Evolutionary conservation across 441 rosid species (phyloP).

Genomic region (Euphorbia schlechtendalii): DNA sequence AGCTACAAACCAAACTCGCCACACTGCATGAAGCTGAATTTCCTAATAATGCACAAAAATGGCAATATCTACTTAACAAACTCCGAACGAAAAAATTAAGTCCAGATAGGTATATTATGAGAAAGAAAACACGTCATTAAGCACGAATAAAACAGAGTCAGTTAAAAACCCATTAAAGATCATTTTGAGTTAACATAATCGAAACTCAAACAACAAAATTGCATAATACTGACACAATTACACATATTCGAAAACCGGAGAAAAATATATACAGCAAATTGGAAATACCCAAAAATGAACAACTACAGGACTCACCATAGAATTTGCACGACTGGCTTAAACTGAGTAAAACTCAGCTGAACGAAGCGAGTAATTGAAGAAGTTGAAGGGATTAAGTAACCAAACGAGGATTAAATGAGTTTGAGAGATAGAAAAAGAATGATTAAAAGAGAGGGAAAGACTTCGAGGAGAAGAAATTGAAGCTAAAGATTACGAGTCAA

Average conservation of each 20-base stretch:
- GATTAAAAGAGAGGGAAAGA: background rate
- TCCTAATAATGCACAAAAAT: background rate
- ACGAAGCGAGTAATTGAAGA: background rate
- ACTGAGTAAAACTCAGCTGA: conserved; percentile 20
- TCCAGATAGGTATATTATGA: background rate
- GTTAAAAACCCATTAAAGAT: background rate
- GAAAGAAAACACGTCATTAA: background rate
- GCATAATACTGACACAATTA: background rate
- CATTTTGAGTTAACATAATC: conserved; percentile 15
- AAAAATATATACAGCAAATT: background rate
- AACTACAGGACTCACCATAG: conserved; percentile 32
- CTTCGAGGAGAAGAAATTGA: background rate
- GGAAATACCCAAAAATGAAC: background rate
- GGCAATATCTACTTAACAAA: background rate
- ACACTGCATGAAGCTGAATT: background rate
- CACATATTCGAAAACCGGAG: background rate
- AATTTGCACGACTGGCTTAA: conserved; percentile 1
- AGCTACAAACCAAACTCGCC: background rate
- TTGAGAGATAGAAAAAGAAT: background rate
- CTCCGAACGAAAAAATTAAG: too few species aligned
- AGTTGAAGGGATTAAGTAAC: background rate
- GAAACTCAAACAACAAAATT: background rate
- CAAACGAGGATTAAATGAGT: background rate
- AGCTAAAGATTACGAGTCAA: background rate
- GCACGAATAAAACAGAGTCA: too few species aligned